Evolutionary conservation across 495 filamentous ascomycete species (phyloP).

Genomic region (Aspergillus steynii): DNA sequence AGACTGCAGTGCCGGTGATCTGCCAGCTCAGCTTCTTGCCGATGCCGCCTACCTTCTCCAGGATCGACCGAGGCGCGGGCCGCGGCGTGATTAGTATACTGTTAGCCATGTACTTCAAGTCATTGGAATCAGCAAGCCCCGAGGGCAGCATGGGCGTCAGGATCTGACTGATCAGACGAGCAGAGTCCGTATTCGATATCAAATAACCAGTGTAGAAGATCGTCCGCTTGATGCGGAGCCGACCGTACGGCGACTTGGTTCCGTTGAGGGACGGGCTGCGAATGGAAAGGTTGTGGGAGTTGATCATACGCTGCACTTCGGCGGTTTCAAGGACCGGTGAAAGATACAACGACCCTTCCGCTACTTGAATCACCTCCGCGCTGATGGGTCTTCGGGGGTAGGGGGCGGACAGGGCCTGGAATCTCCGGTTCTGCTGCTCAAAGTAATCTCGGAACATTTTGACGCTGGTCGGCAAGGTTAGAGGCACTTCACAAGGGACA

Average conservation of each 20-base stretch:
- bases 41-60: slow-evolving; percentile 82
- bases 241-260: slow-evolving; percentile 35
- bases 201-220: slow-evolving; percentile 96
- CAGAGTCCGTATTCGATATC: slow-evolving; percentile 66
- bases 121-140: slow-evolving; percentile 52
- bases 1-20: slow-evolving; percentile 70
- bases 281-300: slow-evolving; percentile 70
- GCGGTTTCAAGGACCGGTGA: slow-evolving; percentile 81
- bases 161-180: slow-evolving; percentile 66
- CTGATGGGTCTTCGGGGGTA: slow-evolving; percentile 59
- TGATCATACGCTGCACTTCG: slow-evolving; percentile 86
- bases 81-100: slow-evolving; percentile 85
- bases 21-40: slow-evolving; percentile 81
- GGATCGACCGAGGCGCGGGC: slow-evolving; percentile 62
- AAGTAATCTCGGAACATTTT: slow-evolving; percentile 84
- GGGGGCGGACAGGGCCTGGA: slow-evolving; percentile 34
- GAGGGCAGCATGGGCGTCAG: slow-evolving; percentile 53
- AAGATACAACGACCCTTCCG: slow-evolving; percentile 71
- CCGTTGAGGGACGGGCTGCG: slow-evolving; percentile 38
- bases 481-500: slow-evolving; percentile 3
- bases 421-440: slow-evolving; percentile 62
- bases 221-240: slow-evolving; percentile 74
- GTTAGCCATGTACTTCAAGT: slow-evolving; percentile 83
- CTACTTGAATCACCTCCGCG: slow-evolving; percentile 84
- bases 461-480: slow-evolving; percentile 46